phyloP scores from a whole-genome alignment of 208 protist genomes.

The Herpetomonas muscarum region DNA sequence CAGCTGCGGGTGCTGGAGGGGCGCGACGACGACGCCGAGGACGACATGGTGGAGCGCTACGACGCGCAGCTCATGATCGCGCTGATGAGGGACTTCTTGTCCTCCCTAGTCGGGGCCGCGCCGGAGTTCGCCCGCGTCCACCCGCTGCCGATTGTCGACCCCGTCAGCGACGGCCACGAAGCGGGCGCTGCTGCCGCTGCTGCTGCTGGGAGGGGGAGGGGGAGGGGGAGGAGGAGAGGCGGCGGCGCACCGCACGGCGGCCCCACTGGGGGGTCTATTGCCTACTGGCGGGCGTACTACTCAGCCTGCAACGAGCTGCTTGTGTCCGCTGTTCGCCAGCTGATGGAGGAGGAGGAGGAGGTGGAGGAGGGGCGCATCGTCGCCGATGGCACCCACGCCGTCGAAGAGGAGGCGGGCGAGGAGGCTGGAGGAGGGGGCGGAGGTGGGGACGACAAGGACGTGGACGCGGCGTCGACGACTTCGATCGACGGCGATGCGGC shows the following conservation, averaged over 20 bases:
- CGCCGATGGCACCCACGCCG: not conserved
- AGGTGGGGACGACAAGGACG: not conserved
- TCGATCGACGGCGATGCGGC: not conserved
- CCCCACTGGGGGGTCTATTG: not conserved
- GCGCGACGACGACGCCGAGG: constrained; percentile 12
- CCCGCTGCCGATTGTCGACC: not conserved
- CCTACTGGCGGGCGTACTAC: not conserved
- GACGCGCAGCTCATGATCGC: constrained; percentile 7
- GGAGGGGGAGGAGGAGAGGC: not conserved
- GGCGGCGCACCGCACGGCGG: not conserved
- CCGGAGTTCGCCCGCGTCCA: not conserved
- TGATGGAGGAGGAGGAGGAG: not conserved
- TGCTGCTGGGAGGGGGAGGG: no score
- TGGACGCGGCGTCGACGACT: not conserved
- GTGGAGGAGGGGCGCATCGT: not conserved
- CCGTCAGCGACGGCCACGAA: not conserved
- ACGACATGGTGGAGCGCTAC: constrained; percentile 5
- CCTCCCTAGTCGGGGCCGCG: not conserved
- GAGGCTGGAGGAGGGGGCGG: not conserved
- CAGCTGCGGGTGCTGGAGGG: constrained; percentile 14
- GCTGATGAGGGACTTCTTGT: not conserved
- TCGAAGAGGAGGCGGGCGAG: not conserved
- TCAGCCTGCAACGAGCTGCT: constrained; percentile 4
- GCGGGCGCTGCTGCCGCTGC: no score
- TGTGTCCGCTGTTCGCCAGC: not conserved